A percentile compares a stretch with the other conserved stretches of the same genome.
These are phyloP conservation scores for Epichloe sibirici DNA, from an alignment of 2,329 filamentous ascomycete genomes.

Conservation along the genomic window DNA sequence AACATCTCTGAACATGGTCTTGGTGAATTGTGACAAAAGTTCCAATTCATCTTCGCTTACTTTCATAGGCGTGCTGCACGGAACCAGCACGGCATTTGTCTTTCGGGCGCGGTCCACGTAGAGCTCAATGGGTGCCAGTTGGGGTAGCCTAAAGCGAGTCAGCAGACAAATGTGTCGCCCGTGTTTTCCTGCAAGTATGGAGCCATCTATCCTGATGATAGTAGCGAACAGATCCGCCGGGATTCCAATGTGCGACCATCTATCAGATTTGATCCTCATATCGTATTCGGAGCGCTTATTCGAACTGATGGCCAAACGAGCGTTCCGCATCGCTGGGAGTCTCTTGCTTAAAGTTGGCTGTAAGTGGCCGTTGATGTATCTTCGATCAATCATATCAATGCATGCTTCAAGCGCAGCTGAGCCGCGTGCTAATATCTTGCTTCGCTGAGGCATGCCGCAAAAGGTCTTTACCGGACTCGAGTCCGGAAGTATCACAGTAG, in stretches of 20 bases:
- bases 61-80: slow-evolving; percentile 30
- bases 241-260: slow-evolving; percentile 45
- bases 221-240: slow-evolving; percentile 48
- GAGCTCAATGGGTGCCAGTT: slow-evolving; percentile 55
- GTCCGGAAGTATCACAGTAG: slow-evolving; percentile 69
- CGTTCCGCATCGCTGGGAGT: slow-evolving; percentile 76
- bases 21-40: slow-evolving; percentile 57
- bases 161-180: slow-evolving; percentile 59
- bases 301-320: slow-evolving; percentile 65
- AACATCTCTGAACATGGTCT: slow-evolving; percentile 66
- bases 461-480: slow-evolving; percentile 57
- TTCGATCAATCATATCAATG: slow-evolving; percentile 50
- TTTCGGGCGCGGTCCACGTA: slow-evolving; percentile 54
- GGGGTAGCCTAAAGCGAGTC: slow-evolving; percentile 52
- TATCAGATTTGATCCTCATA: slow-evolving; percentile 66
- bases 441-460: slow-evolving; percentile 49
- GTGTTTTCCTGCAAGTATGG: slow-evolving; percentile 41
- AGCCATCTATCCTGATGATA: slow-evolving; percentile 44
- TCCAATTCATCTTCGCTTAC: slow-evolving; percentile 33
- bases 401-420: slow-evolving; percentile 83
- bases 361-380: slow-evolving; percentile 61
- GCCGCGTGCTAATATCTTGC: slow-evolving; percentile 71
- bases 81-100: slow-evolving; percentile 42
- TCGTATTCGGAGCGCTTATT: slow-evolving; percentile 63
- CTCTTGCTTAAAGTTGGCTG: slow-evolving; percentile 60